phyloP scores from a whole-genome alignment of 108 stramenopile species.

The Conticribra weissflogii region DNA sequence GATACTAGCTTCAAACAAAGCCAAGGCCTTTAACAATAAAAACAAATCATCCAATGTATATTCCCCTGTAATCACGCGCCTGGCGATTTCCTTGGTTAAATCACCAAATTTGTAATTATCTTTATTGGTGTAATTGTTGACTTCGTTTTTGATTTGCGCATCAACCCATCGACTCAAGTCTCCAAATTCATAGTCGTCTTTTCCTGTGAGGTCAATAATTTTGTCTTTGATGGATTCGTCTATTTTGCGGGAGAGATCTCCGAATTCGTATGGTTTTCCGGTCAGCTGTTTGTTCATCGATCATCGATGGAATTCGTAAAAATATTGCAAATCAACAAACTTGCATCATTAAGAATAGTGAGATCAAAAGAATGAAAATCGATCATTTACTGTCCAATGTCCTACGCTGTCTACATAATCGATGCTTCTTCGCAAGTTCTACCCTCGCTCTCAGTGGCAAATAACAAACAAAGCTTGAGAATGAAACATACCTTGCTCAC shows the following conservation, averaged over 20 bases:
- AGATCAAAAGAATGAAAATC: too few species aligned
- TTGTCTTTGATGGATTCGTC: slow-evolving; percentile 37
- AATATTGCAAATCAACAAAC: background rate
- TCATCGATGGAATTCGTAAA: background rate
- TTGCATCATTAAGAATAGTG: background rate
- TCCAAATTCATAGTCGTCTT: slow-evolving; percentile 47
- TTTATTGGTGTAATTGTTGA: slow-evolving; percentile 35
- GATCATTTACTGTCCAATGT: too few species aligned
- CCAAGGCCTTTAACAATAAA: slow-evolving; percentile 42
- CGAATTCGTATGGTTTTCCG: slow-evolving; percentile 47
- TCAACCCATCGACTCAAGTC: slow-evolving; percentile 28
- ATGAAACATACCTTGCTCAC: slow-evolving; percentile 11
- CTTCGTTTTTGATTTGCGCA: slow-evolving; percentile 29
- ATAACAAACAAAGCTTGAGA: background rate
- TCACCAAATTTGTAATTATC: slow-evolving; percentile 52
- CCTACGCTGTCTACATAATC: too few species aligned
- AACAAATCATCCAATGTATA: slow-evolving; percentile 45
- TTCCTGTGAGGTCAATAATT: slow-evolving; percentile 33
- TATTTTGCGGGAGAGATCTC: slow-evolving; percentile 41
- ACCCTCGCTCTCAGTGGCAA: background rate
- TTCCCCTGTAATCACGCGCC: slow-evolving; percentile 34
- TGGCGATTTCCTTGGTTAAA: slow-evolving; percentile 32
- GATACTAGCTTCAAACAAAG: slow-evolving; percentile 38
- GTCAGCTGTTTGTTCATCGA: slow-evolving; percentile 14
- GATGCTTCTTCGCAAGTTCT: background rate